phyloP scores from a whole-genome alignment of 768 basidiomycete species.

The Pleurotus ostreatus region DNA sequence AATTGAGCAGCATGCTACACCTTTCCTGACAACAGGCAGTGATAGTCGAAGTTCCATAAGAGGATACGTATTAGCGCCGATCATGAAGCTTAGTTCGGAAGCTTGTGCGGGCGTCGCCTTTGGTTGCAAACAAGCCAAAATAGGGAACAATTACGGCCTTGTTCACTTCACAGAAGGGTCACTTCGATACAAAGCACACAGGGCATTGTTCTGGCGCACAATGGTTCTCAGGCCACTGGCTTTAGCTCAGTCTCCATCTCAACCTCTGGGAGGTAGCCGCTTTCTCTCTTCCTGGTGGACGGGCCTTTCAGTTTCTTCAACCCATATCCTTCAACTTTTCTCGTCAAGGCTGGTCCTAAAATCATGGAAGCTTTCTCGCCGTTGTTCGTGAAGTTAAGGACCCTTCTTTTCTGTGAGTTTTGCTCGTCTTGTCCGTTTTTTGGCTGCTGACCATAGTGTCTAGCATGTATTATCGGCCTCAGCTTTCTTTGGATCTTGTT shows the following conservation, averaged over 20 bases:
- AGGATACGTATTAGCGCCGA: no score
- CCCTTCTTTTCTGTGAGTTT: constrained; percentile 19
- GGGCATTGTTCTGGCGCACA: not conserved
- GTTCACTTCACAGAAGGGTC: not conserved
- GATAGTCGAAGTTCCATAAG: no score
- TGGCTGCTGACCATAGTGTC: not conserved
- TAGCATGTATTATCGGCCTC: constrained; percentile 39
- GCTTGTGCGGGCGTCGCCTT: no score
- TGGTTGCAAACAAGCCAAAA: not conserved
- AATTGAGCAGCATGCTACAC: constrained; percentile 11
- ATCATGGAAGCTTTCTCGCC: constrained; percentile 15
- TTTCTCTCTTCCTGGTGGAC: constrained; percentile 8
- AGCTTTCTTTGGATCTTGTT: constrained; percentile 47
- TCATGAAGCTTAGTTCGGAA: no score
- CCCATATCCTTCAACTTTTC: no score
- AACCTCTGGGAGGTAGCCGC: not conserved
- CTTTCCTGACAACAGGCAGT: not conserved
- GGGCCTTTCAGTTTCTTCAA: constrained; percentile 1
- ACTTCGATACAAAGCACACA: not conserved
- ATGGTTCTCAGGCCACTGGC: not conserved
- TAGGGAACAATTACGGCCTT: not conserved
- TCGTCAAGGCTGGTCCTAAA: not conserved
- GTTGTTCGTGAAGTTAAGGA: constrained; percentile 18
- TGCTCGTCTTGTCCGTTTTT: not conserved
- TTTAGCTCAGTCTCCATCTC: not conserved